Base-by-base conservation (phyloP, 2,329 filamentous ascomycete genomes). In the Leptographium flavum region DNA sequence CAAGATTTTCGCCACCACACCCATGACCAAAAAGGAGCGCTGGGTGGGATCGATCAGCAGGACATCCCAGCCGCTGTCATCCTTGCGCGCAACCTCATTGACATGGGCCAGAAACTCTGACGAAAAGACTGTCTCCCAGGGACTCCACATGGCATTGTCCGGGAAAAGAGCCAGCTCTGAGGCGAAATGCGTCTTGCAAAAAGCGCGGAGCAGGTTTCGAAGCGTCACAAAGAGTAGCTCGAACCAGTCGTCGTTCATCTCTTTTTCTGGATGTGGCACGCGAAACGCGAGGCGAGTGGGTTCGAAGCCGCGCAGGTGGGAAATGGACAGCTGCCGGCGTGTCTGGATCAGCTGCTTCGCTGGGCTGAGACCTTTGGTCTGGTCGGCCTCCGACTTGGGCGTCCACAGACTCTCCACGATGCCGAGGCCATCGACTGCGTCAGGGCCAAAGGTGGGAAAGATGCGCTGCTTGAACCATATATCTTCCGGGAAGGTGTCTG, bases 1-100 rank as follows among this genome's bases (percentile, higher is more conserved):
- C 42, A 68, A 53, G 35, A 63, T 52, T 53, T 62, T 61, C 3
- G 55, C 55, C 10, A 68, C 40, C 8, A 68, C 52, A 2, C 60
- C 63, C 42, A 56, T 54, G 15, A 63, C 54, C 21, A 68, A 50
- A 50, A 55, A 61, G 45, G 54, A 56, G 14, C 64, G 56, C 42
- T 59, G 55, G 11, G 9, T 5, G 5, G 50, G 49, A 31, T 59
- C 51, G 19, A 48, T 47, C 25, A 68, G 42, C 38, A 67, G 49
- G 15, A 43, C 47, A 35, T 61, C 56, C 64, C 64, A 68, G 2
- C 57, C 54, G 13, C 57, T 58, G n/a, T 49, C 49, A 50, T 66
- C 64, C 53, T 63, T 60, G 25, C 57, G 54, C 8, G 60, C 61
- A 5, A 62, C 55, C 7, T 56, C 39, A 23, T 49, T 47, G 1